phyloP scores from a whole-genome alignment of 352 stramenopile genomes.

The Globisporangium paroecandrum region DNA sequence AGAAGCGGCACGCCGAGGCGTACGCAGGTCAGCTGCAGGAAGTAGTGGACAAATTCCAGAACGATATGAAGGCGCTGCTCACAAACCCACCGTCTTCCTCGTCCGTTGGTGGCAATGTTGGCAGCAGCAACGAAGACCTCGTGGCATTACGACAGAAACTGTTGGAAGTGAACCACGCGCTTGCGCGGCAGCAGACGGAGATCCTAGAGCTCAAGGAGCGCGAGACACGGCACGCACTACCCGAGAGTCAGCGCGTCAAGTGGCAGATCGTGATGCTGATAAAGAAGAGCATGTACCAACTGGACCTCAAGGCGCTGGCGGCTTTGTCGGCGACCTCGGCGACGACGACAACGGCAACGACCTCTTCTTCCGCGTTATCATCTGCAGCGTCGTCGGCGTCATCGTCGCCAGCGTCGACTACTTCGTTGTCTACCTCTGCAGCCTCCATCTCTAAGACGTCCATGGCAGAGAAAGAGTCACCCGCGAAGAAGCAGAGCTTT shows the following conservation, averaged over 20 bases:
- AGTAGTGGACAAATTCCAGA: conserved; percentile 56
- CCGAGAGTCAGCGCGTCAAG: conserved; percentile 64
- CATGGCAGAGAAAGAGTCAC: conserved; percentile 3
- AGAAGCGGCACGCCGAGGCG: conserved; percentile 35
- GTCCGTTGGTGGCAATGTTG: conserved; percentile 10
- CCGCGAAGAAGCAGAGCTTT: conserved; percentile 26
- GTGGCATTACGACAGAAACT: conserved; percentile 57
- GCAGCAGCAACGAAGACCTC: conserved; percentile 42
- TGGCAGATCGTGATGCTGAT: conserved; percentile 57
- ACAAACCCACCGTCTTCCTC: conserved; percentile 19
- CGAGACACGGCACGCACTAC: conserved; percentile 54
- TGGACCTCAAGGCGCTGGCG: conserved; percentile 47
- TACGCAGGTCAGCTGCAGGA: conserved; percentile 48
- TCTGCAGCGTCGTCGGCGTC: conserved; percentile 7
- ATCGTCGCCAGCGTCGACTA: neutral
- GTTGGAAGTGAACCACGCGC: conserved; percentile 57
- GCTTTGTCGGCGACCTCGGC: conserved; percentile 4
- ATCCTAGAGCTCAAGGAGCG: conserved; percentile 64
- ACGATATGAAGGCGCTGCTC: conserved; percentile 47
- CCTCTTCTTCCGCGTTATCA: neutral
- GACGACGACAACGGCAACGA: neutral
- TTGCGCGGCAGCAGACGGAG: conserved; percentile 60
- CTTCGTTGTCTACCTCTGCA: neutral
- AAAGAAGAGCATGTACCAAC: conserved; percentile 56
- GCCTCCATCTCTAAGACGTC: neutral